Percentiles rank a stretch among this genome's conserved stretches.
Conservation (phyloP, 1,139 yeast genomes). For the Lodderomyces elongisporus region DNA sequence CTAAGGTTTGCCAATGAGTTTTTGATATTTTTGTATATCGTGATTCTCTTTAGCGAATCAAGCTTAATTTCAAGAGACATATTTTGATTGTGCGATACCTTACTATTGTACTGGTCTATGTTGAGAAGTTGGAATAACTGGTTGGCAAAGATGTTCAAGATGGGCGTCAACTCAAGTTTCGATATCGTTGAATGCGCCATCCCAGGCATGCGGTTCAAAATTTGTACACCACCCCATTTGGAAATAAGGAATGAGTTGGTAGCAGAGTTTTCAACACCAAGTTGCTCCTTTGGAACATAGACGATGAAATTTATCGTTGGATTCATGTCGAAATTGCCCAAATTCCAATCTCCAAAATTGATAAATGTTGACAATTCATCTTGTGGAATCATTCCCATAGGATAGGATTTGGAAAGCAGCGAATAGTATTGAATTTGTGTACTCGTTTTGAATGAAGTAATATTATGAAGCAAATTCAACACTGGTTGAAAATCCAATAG, state of each 20-base stretch:
- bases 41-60: conserved; percentile 60
- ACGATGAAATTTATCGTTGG: conserved; percentile 69
- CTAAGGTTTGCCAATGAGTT: conserved; percentile 27
- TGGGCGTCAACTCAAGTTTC: conserved; percentile 47
- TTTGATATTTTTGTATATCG: conserved; percentile 50
- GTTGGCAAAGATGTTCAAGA: conserved; percentile 65
- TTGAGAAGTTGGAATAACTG: conserved; percentile 76
- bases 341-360: conserved; percentile 75
- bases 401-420: conserved; percentile 27
- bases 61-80: conserved; percentile 57
- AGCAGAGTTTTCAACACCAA: conserved; percentile 38
- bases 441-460: conserved; percentile 70
- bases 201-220: conserved; percentile 41
- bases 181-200: conserved; percentile 20
- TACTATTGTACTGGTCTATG: too few relatives aligned
- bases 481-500: conserved; percentile 24
- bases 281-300: conserved; percentile 55
- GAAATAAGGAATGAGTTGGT: conserved; percentile 77
- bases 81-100: conserved; percentile 22
- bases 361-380: conserved; percentile 63
- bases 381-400: conserved; percentile 31
- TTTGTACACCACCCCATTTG: conserved; percentile 79
- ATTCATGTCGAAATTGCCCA: conserved; percentile 48
- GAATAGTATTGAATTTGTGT: conserved; percentile 76
- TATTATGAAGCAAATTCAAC: conserved; percentile 25